phyloP scores from a whole-genome alignment of 495 filamentous ascomycete species.

The Antarctomyces pellizariae region DNA sequence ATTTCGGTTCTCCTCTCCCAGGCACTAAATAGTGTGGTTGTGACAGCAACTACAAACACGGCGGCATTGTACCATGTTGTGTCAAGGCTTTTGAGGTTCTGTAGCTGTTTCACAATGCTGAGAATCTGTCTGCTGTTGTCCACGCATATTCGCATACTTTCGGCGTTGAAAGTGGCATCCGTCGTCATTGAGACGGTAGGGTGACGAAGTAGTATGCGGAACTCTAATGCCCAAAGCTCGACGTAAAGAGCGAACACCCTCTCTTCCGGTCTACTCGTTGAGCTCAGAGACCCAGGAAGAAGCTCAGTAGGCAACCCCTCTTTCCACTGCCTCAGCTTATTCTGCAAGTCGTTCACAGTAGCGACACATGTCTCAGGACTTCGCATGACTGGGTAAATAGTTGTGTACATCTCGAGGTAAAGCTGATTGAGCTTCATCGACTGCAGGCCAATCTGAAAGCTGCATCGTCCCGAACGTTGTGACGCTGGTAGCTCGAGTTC shows the following conservation, averaged over 20 bases:
- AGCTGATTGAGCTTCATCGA: slow-evolving; percentile 34
- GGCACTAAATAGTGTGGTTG: slow-evolving; percentile 45
- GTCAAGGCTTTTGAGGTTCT: slow-evolving; percentile 42
- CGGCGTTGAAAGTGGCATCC: slow-evolving; percentile 31
- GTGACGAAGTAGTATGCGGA: slow-evolving; percentile 34
- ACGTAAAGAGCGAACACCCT: slow-evolving; percentile 27
- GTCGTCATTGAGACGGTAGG: slow-evolving; percentile 43
- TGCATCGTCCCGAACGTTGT: slow-evolving; percentile 30
- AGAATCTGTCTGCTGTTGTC: slow-evolving; percentile 40
- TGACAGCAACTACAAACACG: slow-evolving; percentile 48
- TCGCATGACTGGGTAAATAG: slow-evolving; percentile 39
- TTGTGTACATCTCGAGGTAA: slow-evolving; percentile 45
- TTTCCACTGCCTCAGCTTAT: slow-evolving; percentile 28
- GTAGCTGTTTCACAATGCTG: slow-evolving; percentile 29
- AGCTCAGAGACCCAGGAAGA: slow-evolving; percentile 14
- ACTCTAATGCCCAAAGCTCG: slow-evolving; percentile 23
- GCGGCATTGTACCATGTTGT: slow-evolving; percentile 58
- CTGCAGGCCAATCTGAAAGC: slow-evolving; percentile 36
- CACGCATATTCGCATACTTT: slow-evolving; percentile 45
- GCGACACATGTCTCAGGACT: slow-evolving; percentile 33
- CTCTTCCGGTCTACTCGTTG: slow-evolving; percentile 24
- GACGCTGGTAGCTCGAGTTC: slow-evolving; percentile 25
- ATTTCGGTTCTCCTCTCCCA: slow-evolving; percentile 40
- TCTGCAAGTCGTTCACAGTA: slow-evolving; percentile 37
- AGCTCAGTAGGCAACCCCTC: slow-evolving; percentile 33